A percentile compares a stretch with the other conserved stretches of the same genome.
These are phyloP conservation scores for Podila clonocystis DNA, from an alignment of 192 early-diverging fungal genomes.

Conservation along the genomic window DNA sequence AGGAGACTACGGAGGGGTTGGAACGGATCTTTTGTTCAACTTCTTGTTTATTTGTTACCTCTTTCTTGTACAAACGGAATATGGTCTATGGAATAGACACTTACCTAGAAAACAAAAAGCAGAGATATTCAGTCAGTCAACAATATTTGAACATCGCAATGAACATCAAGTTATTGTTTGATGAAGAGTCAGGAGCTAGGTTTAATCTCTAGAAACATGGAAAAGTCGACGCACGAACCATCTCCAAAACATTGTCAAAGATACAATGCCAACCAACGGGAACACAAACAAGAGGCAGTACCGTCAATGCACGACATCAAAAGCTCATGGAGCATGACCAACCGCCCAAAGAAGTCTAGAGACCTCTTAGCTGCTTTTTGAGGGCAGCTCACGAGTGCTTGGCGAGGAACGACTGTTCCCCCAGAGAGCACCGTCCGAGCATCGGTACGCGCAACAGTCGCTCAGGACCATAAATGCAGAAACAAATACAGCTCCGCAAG, in stretches of 20 bases:
- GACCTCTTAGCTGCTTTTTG: conserved; percentile 16
- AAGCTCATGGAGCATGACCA: not conserved
- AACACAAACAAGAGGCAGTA: conserved; percentile 11
- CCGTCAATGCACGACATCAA: conserved; percentile 10
- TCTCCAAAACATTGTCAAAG: conserved; percentile 2
- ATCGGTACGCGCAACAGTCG: not conserved
- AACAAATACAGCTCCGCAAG: conserved; percentile 21
- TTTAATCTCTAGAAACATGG: conserved; percentile 49
- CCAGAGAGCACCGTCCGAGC: conserved; percentile 46
- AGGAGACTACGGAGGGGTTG: no score
- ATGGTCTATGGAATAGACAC: conserved; percentile 23
- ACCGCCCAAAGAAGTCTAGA: conserved; percentile 26
- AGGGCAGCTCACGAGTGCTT: conserved; percentile 8
- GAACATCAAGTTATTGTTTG: no score
- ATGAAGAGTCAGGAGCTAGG: conserved; percentile 50
- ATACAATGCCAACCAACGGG: not conserved
- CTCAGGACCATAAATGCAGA: not conserved
- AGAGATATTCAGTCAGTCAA: conserved; percentile 3
- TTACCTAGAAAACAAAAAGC: conserved; percentile 12
- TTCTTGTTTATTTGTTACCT: conserved; percentile 15
- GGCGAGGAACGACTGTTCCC: conserved; percentile 51
- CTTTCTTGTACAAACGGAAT: not conserved
- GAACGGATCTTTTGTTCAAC: not conserved
- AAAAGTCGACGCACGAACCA: conserved; percentile 31
- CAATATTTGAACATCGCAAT: not conserved